Evolutionary conservation across 257 asterid species (phyloP), one percentile per base, ranked within the genome.

Genomic region (Gardenia jasminoides): DNA sequence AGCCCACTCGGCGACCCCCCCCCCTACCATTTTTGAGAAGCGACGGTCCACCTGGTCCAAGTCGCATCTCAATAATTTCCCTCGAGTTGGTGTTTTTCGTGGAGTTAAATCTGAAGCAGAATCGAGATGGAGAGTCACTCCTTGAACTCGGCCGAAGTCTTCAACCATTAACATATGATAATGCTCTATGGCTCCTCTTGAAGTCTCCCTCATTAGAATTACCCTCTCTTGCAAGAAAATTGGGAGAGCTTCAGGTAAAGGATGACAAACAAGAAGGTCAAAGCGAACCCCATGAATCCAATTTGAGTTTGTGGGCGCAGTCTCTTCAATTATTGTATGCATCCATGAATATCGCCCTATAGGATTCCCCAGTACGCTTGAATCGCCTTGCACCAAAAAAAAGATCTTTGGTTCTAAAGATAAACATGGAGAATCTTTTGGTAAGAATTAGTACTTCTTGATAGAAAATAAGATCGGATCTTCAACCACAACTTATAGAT

Each of bases 201-300:
- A 88, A 20, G 94, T 91, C 80, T 94, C 97, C 43, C 91, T 82
- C 88, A 77, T 84, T 46, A 91, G 71, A 20, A 94, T 86, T 81
- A 83, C 83, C 80, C 91, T 89, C 76, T 92, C 98, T 80, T 89
- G 92, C 68, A 94, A 70, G 90, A 94, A 91, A 77, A 94, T 85
- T 1, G 94, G 97, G 5, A 94, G 87, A n/a, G 97, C 97, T 86
- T 94, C 97, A 9, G 93, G 93, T 91, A n/a, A 94, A 89, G 10
- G 97, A 86, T 58, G 97, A 90, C 75, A 92, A 92, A 67, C 84
- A 94, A 77, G 83, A 92, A 90, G 6, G 96, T 85, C 19, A 94
- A 89, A 41, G 84, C 84, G 83, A 94, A 90, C 36, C 94, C 97
- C 3, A 94, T 89, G 89, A 94, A 91, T 4, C 97, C 98, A 31